phyloP scores from a whole-genome alignment of 2,329 filamentous ascomycete genomes.

The Ophiostoma perfectum region DNA sequence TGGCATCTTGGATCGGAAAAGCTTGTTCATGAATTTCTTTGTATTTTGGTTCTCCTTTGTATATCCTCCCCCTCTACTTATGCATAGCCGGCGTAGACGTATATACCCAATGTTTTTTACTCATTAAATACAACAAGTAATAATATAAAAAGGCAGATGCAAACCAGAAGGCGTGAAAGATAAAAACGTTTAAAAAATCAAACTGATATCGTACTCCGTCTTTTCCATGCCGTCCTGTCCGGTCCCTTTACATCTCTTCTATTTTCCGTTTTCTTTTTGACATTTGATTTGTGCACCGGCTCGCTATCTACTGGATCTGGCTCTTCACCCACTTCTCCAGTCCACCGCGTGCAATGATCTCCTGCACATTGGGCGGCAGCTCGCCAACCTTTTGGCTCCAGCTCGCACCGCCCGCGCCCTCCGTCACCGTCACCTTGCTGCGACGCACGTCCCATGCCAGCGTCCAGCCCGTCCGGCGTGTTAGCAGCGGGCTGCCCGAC shows the following conservation, averaged over 20 bases:
- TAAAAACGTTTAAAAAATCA: slow-evolving; percentile 16
- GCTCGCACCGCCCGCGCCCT: slow-evolving; percentile 58
- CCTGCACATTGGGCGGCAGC: slow-evolving; percentile 64
- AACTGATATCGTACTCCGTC: slow-evolving; percentile 16
- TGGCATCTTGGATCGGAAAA: no score
- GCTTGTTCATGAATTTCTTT: no score
- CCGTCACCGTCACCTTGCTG: slow-evolving; percentile 64
- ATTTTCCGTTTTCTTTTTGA: background rate
- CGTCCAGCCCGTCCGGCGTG: slow-evolving; percentile 75
- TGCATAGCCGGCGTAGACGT: no score
- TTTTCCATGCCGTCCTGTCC: background rate
- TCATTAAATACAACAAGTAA: background rate
- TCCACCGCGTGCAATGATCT: slow-evolving; percentile 72
- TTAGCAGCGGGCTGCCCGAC: slow-evolving; percentile 46
- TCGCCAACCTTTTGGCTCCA: slow-evolving; percentile 72
- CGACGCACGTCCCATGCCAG: slow-evolving; percentile 73
- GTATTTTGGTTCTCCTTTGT: background rate
- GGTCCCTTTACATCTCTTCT: background rate
- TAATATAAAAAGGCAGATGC: background rate
- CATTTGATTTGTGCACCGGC: background rate
- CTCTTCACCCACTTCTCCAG: slow-evolving; percentile 78
- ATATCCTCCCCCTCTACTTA: background rate
- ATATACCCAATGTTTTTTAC: background rate
- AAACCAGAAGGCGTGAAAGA: background rate
- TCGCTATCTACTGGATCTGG: slow-evolving; percentile 45